phyloP scores from a whole-genome alignment of 176 grass and related monocot species.

The Avena insularis region DNA sequence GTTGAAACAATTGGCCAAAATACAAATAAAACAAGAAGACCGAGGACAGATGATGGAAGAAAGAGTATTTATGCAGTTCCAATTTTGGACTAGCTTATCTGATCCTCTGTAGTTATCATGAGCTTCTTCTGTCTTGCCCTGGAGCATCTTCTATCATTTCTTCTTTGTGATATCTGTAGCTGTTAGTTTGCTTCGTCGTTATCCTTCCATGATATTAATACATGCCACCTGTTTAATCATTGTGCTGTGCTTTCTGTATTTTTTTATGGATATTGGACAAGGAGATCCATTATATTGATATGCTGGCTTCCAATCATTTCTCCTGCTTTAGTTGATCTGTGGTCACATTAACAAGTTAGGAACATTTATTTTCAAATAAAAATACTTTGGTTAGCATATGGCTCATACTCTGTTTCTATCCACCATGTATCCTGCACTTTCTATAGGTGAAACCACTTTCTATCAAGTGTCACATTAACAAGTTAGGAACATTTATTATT shows the following conservation, averaged over 20 bases:
- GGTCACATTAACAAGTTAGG: conserved; percentile 3
- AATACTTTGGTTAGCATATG: conserved; percentile 19
- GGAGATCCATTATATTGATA: conserved; percentile 1
- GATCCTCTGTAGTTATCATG: not conserved
- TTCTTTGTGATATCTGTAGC: not conserved
- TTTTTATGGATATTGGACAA: conserved; percentile 4
- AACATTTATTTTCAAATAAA: not conserved
- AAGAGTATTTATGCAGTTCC: not conserved
- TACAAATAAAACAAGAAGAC: conserved; percentile 10
- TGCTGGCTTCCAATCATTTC: not conserved
- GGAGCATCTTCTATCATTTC: not conserved
- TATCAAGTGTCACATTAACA: conserved; percentile 45
- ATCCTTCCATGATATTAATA: conserved; percentile 8
- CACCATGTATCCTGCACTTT: conserved; percentile 13
- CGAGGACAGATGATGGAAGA: not conserved
- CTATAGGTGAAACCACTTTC: conserved; percentile 74
- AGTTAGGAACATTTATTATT: not conserved
- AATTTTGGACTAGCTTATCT: not conserved
- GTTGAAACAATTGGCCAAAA: not conserved
- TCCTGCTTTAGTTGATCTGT: not conserved
- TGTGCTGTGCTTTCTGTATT: not conserved
- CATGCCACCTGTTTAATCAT: conserved; percentile 22
- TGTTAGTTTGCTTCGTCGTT: conserved; percentile 30
- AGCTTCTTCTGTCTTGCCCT: conserved; percentile 12
- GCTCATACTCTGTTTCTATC: conserved; percentile 1